Evolutionary conservation across 768 basidiomycete species (phyloP), one percentile per base, ranked within the genome.

Genomic region (Pulveroboletus sp.): DNA sequence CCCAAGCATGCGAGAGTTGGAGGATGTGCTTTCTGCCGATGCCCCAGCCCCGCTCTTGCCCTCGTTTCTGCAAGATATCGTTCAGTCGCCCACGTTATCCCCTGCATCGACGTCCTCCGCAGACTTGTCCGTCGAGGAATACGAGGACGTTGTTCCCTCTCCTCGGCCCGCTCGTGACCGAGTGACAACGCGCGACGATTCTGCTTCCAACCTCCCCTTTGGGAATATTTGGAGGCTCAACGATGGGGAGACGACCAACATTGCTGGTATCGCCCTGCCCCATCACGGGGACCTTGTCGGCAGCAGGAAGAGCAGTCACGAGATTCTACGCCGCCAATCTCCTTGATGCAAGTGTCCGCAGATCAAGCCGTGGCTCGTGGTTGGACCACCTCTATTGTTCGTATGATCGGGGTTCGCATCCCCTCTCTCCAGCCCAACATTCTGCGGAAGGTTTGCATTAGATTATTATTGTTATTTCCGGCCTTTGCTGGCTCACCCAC

Each of bases 51-150:
- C 83, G n/a, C 74, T 89, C 36, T 73, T 89, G n/a, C 87, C 87
- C 3, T 81, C 86, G 8, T 89, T 88, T 71, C 65, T 89, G 55
- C 83, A 86, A 60, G 84, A 88, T 55, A 82, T 86, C 21, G 78
- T 88, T 17, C 79, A 82, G 59, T 80, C 82, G 1, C 83, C 83
- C n/a, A 76, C 81, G 9, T 66, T 79, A 42, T 84, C 85, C 6
- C 79, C 84, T 17, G 75, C 82, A 5, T 82, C 81, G 14, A 76
- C 83, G 8, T 83, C 81, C 6, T 84, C 83, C 2, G 77, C 82
- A 5, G 85, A 86, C 49, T 64, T 85, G 38, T 82, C 82, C 3
- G 69, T 80, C 15, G 85, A 86, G 52, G 85, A 85, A 44, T 66
- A 63, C 27, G 68, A 79, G 17, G 76, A 76, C 14, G 48, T 66